Evolutionary conservation across 1,284 basidiomycete species (phyloP), one percentile per base, ranked within the genome.

Genomic region (Paramarasmius palmivorus): DNA sequence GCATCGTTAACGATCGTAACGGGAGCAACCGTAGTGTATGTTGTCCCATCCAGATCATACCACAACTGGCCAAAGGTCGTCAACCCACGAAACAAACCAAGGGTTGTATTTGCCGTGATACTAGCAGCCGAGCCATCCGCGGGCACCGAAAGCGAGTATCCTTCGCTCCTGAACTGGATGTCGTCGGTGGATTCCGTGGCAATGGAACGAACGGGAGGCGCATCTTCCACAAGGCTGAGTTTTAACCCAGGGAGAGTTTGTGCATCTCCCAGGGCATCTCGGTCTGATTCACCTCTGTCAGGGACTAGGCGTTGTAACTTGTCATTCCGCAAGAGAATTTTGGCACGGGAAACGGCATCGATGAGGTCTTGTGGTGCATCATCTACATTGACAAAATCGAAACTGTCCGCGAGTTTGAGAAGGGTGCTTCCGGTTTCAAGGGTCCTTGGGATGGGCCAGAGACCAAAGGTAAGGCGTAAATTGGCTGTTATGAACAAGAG

Each of bases 41-140:
- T 79, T 20, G 69, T 69, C 10, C 66, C 75, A 8, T 62, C 65
- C 49, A 72, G 71, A 26, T 79, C 75, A 62, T 88, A 92, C 80
- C 84, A 88, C 32, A 96, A 70, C 70, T 95, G 92, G 29, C 76
- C 73, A 65, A 96, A 93, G 0, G 92, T 94, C 22, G 90, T 87
- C 56, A 96, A 69, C 1, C 92, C 95, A 46, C 93, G 77, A 51
- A 86, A 82, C 10, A 94, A 70, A 0, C 93, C 93, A 15, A 96
- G 71, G 0, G 90, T 83, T 34, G 88, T 85, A 55, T 83, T 84
- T 2, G 93, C 88, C 0, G 67, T 74, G 42, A 96, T 70, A 0
- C 70, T 76, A 4, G 89, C 91, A 3, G 65, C 54, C 0, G 75
- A 74, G 6, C 87, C 88, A 53, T 87, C 78, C 2, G 62, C 65